Conservation (phyloP, 768 basidiomycete species). For the Artomyces pyxidatus region DNA sequence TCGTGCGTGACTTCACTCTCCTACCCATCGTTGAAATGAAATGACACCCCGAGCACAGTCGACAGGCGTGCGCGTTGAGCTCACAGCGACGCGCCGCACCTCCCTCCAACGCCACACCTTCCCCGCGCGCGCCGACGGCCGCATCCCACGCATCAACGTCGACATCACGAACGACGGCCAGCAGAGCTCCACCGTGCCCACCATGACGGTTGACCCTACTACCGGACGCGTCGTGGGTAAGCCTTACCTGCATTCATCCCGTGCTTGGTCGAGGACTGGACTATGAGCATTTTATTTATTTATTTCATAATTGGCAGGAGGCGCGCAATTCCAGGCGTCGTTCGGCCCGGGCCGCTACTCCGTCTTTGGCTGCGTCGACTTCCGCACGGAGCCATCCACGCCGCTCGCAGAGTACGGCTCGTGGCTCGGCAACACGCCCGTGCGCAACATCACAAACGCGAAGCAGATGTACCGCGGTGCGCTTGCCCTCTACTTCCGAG, state of each 20-base stretch:
- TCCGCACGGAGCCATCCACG: slow-evolving; percentile 39
- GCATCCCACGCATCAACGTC: slow-evolving; percentile 42
- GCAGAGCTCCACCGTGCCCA: slow-evolving; percentile 39
- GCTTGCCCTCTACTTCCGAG: slow-evolving; percentile 3
- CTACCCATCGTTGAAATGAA: not conserved
- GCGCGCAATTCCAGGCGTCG: slow-evolving; percentile 39
- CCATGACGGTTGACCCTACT: slow-evolving; percentile 38
- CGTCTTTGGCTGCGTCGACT: slow-evolving; percentile 54
- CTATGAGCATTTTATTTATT: slow-evolving; percentile 24
- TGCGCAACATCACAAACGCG: slow-evolving; percentile 36
- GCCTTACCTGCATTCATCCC: too few species aligned
- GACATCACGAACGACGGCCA: slow-evolving; percentile 60
- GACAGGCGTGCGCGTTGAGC: slow-evolving; percentile 47
- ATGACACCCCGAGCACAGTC: slow-evolving; percentile 28
- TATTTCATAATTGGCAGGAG: slow-evolving; percentile 26
- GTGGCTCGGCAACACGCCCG: slow-evolving; percentile 43
- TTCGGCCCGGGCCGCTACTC: slow-evolving; percentile 54
- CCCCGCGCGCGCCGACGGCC: slow-evolving; percentile 14
- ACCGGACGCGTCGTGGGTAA: slow-evolving; percentile 43
- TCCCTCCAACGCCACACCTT: slow-evolving; percentile 44
- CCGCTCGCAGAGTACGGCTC: slow-evolving; percentile 47
- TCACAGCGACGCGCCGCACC: slow-evolving; percentile 51
- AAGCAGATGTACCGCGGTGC: slow-evolving; percentile 42
- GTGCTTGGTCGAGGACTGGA: too few species aligned
- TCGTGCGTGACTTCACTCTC: slow-evolving; percentile 27